These are phyloP conservation scores for Kalanchoe fedtschenkoi DNA, from an alignment of 164 flowering plant species.

Conservation along the genomic window DNA sequence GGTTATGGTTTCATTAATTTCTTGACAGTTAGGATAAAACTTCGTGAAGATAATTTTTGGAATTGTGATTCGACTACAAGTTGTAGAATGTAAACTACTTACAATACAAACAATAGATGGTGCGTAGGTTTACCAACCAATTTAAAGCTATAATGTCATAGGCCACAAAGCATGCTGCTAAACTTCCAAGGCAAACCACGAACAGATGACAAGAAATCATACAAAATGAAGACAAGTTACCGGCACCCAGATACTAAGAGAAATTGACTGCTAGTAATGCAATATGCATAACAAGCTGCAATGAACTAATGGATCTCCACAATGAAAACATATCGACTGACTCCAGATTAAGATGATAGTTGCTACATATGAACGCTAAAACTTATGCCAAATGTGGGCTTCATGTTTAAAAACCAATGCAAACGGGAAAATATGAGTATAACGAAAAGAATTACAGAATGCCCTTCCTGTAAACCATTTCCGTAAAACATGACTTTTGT, in stretches of 20 bases:
- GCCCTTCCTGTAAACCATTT: neutral
- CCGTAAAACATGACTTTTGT: neutral
- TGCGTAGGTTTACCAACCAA: neutral
- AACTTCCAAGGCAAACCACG: neutral
- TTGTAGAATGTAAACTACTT: neutral
- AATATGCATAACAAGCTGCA: neutral
- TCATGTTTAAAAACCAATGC: neutral
- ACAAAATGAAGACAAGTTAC: neutral
- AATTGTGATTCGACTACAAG: neutral
- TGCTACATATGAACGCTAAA: neutral
- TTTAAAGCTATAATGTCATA: neutral
- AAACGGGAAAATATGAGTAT: neutral
- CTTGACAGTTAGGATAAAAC: neutral
- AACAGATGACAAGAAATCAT: neutral
- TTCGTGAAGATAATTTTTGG: neutral
- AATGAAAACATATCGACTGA: neutral
- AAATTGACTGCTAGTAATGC: neutral
- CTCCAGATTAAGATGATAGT: neutral
- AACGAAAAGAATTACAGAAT: neutral
- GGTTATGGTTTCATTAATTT: neutral
- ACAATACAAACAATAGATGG: neutral
- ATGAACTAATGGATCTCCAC: neutral
- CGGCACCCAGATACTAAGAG: neutral
- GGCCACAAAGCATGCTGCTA: neutral
- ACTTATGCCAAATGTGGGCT: neutral